Evolutionary conservation across 164 flowering plant species (phyloP).

Genomic region (Stephania yunnanensis): DNA sequence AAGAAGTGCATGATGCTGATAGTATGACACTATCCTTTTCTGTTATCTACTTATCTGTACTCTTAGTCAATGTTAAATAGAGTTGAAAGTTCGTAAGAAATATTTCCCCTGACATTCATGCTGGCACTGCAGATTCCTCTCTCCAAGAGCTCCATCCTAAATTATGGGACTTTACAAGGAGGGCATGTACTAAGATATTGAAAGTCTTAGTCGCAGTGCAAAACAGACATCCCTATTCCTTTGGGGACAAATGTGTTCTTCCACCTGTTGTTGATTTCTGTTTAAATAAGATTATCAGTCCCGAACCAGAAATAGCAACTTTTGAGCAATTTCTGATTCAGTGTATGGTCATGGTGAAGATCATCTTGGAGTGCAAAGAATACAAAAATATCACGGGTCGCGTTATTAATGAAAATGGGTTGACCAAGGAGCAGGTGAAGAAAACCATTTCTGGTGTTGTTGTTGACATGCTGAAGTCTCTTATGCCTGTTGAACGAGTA

Average conservation of each 20-base stretch:
- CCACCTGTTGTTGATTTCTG: slow-evolving; percentile 72
- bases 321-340: slow-evolving; percentile 81
- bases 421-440: slow-evolving; percentile 66
- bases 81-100: background rate
- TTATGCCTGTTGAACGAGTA: slow-evolving; percentile 74
- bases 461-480: slow-evolving; percentile 56
- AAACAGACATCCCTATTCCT: slow-evolving; percentile 84
- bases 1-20: background rate
- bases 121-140: slow-evolving; percentile 56
- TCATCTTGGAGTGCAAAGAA: slow-evolving; percentile 81
- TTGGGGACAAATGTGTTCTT: slow-evolving; percentile 79
- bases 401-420: slow-evolving; percentile 65
- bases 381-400: slow-evolving; percentile 83
- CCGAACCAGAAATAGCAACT: slow-evolving; percentile 48
- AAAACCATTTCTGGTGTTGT: slow-evolving; percentile 54
- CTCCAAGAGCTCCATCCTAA: slow-evolving; percentile 51
- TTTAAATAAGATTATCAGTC: slow-evolving; percentile 62
- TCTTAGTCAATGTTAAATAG: background rate
- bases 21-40: background rate
- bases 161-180: slow-evolving; percentile 59
- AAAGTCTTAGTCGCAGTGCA: slow-evolving; percentile 73
- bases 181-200: slow-evolving; percentile 76
- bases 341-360: slow-evolving; percentile 86
- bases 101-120: slow-evolving; percentile 1
- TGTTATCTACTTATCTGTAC: no score